These are phyloP conservation scores for Neopestalotiopsis clavispora DNA, from an alignment of 2,329 filamentous ascomycete species.

Conservation along the genomic window DNA sequence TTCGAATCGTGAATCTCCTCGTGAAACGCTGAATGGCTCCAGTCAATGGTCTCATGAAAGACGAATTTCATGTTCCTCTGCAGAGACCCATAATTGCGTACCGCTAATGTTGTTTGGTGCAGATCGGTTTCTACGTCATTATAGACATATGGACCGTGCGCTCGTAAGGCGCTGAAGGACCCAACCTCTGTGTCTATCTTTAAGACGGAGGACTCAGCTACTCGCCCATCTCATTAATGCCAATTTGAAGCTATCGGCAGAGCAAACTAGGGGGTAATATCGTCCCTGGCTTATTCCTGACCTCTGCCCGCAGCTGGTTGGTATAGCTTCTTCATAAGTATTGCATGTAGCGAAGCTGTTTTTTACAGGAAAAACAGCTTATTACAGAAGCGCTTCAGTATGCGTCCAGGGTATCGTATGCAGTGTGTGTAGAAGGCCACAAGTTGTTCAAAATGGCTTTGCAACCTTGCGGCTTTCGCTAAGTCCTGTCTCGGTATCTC, in stretches of 20 bases:
- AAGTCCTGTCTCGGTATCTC: constrained; percentile 77
- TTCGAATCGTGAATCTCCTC: neutral
- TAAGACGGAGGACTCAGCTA: neutral
- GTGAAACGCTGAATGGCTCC: neutral
- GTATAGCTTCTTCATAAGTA: no score
- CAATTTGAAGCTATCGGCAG: no score
- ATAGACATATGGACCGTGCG: neutral
- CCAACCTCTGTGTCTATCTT: neutral
- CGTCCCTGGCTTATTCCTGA: neutral
- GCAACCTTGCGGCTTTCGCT: constrained; percentile 90
- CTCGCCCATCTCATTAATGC: neutral
- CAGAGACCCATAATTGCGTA: neutral
- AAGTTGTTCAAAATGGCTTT: constrained; percentile 74
- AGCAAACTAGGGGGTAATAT: no score
- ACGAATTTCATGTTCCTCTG: neutral
- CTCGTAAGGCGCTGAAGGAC: neutral
- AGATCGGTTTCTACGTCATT: neutral
- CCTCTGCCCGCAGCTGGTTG: neutral
- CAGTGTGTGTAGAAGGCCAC: neutral
- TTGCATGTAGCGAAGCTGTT: neutral
- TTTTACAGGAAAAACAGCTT: neutral
- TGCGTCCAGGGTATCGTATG: neutral
- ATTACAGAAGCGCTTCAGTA: neutral
- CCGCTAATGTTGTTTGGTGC: neutral
- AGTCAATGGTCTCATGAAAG: neutral